Evolutionary conservation across 2,329 filamentous ascomycete species (phyloP).

Genomic region (Penicillium corylophilum): DNA sequence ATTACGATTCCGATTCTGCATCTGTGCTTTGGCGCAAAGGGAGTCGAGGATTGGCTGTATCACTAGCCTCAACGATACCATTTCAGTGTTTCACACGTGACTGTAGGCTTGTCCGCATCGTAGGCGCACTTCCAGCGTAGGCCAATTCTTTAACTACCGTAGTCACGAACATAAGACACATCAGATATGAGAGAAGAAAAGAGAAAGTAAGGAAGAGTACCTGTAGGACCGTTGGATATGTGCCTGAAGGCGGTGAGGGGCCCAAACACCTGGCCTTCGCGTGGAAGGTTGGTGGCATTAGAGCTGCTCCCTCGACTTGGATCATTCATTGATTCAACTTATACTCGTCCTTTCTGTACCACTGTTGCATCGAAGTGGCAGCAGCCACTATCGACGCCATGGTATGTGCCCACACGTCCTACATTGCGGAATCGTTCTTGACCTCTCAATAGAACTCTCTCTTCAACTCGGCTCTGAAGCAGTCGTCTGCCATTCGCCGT

Average conservation of each 20-base stretch:
- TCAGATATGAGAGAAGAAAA: background rate
- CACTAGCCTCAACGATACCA: slow-evolving; percentile 14
- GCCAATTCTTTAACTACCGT: background rate
- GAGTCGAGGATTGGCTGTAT: slow-evolving; percentile 14
- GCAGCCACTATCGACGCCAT: slow-evolving; percentile 10
- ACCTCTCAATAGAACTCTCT: slow-evolving; percentile 64
- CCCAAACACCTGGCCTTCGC: slow-evolving; percentile 34
- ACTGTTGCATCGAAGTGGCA: slow-evolving; percentile 4
- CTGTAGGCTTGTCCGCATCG: background rate
- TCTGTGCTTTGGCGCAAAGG: slow-evolving; percentile 15
- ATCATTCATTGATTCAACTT: background rate
- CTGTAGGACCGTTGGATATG: background rate
- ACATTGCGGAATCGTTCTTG: background rate
- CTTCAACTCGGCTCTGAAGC: slow-evolving; percentile 82
- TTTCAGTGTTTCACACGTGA: slow-evolving; percentile 2
- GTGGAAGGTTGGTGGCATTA: background rate
- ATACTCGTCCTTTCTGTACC: background rate
- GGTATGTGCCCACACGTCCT: background rate
- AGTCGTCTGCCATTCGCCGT: slow-evolving; percentile 74
- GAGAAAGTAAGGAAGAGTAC: background rate
- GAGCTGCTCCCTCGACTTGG: background rate
- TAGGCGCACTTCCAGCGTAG: background rate
- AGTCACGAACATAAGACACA: background rate
- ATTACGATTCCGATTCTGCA: slow-evolving; percentile 7
- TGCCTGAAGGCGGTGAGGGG: slow-evolving; percentile 35